Evolutionary conservation across 2,329 filamentous ascomycete genomes (phyloP), one percentile per base, ranked within the genome.

Genomic region (Aspergillus ibericus): DNA sequence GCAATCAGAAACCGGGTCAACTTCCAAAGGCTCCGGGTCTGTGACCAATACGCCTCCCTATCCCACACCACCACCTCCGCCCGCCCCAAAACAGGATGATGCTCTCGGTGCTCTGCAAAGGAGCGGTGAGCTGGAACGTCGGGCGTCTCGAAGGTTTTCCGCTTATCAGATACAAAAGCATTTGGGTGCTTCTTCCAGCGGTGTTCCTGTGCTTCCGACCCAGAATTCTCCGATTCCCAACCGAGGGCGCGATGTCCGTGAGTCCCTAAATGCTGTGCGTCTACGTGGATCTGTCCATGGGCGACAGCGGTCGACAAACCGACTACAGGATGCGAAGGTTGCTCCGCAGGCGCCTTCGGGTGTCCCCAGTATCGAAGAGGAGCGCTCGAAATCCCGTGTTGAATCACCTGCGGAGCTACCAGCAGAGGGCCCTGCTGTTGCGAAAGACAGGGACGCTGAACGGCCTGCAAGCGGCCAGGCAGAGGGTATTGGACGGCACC

Each of bases 111-210:
- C 93, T 52, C 77, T 99, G 64, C 95, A 98, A 76, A 87, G 92
- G 75, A 93, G 93, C 34, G 93, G 93, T 18, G 93, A 97, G 65
- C 80, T 99, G 51, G 95, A 99, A 77, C 86, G 95, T 71, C 85
- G 95, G 72, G 95, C 95, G 0, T 99, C 95, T 13, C 85, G 93
- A 66, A 84, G 95, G 69, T 99, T 98, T 72, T 98, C 95, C 1
- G 90, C 92, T 54, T 99, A 98, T 72, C 95, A 99, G 71, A 96
- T 99, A 66, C 91, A 92, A 47, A 98, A 97, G 72, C 92, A 96
- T 68, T 81, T 98, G 1, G 93, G 93, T 10, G 85, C 87, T 15
- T 88, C 89, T 38, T 84, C 90, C 15, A 92, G 88, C 75, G 92
- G 91, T 18, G 88, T 98, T 15, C 92, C 93, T 6, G 90, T 96